Base-by-base conservation (phyloP, 768 basidiomycete species). In the Hericium rajendrae region DNA sequence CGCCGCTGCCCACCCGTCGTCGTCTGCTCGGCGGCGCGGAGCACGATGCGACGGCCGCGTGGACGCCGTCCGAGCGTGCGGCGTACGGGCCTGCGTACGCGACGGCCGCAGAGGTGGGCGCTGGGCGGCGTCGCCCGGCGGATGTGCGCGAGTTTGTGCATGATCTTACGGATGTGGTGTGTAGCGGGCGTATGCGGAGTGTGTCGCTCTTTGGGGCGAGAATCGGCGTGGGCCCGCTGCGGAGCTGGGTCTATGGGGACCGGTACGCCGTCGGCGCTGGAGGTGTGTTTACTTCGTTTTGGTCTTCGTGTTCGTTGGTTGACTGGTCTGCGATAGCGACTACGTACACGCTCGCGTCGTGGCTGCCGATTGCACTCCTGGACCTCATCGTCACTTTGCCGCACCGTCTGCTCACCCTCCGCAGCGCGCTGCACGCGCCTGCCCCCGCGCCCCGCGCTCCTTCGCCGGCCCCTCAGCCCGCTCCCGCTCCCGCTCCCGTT, bases 221-320 rank as follows among this genome's bases (percentile, higher is more conserved):
- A 20, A 63, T 83, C 38, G 70, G 72, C 12, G 56, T 82, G 6
- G 81, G 82, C 1, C 72, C 74, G 46, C 37, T 81, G 24, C 73
- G 74, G 56, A 78, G 82, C 60, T 82, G 82, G 77, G 63, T 85
- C 26, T 76, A 79, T 37, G 88, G 89, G 2, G 80, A 88, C 55
- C 71, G 87, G 39, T 80, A 88, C 64, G 78, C 82, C 18, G 72
- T 92, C 56, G 91, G 91, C 57, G 85, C 91, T 53, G 91, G 90
- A 69, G 88, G 89, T 91, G 65, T 64, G 80, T 3, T 46, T n/a
- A 3, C 3, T n/a, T 18, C 8, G n/a, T 18, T 46, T n/a, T 9
- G 12, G 3, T 12, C 43, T 3, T 18, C n/a, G 10, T 20, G 11
- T 46, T 16, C n/a, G 43, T 16, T n/a, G n/a, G n/a, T n/a, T n/a